Evolutionary conservation across 139 green algal genomes (phyloP).

Genomic region (Tetradesmus lagerheimii): DNA sequence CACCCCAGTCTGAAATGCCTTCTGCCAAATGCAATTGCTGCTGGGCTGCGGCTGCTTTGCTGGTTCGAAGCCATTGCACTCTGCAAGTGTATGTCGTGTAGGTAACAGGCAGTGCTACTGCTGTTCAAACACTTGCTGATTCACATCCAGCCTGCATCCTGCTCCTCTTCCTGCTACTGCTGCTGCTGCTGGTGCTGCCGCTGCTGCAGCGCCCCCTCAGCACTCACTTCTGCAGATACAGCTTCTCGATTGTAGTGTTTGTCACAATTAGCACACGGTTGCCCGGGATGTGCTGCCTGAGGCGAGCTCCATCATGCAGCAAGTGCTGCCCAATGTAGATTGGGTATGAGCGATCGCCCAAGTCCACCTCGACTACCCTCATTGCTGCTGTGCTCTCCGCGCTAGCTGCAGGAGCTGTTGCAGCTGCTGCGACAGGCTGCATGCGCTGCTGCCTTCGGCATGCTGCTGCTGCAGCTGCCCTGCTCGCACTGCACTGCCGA

Average conservation of each 20-base stretch:
- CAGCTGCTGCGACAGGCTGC: background rate
- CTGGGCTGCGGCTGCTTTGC: no score
- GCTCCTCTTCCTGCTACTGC: background rate
- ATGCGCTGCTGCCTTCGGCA: background rate
- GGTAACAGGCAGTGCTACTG: background rate
- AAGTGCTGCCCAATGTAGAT: constrained; percentile 96
- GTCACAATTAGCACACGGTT: constrained; percentile 96
- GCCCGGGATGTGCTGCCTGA: constrained; percentile 91
- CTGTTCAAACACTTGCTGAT: background rate
- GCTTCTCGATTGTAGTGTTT: constrained; percentile 93
- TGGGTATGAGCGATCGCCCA: constrained; percentile 95
- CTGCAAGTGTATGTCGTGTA: background rate
- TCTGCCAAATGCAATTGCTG: no score
- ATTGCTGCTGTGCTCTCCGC: constrained; percentile 15
- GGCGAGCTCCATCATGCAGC: constrained; percentile 78
- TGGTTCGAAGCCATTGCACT: no score
- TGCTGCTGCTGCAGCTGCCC: constrained; percentile 9
- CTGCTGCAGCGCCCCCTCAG: background rate
- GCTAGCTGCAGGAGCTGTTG: background rate
- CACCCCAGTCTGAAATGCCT: no score
- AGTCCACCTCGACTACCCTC: constrained; percentile 82
- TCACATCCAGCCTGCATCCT: no score
- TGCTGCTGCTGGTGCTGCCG: background rate
- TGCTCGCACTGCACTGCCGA: background rate
- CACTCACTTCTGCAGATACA: constrained; percentile 91